These are phyloP conservation scores for Tricholomella constricta DNA, from an alignment of 768 basidiomycete genomes.

Conservation along the genomic window DNA sequence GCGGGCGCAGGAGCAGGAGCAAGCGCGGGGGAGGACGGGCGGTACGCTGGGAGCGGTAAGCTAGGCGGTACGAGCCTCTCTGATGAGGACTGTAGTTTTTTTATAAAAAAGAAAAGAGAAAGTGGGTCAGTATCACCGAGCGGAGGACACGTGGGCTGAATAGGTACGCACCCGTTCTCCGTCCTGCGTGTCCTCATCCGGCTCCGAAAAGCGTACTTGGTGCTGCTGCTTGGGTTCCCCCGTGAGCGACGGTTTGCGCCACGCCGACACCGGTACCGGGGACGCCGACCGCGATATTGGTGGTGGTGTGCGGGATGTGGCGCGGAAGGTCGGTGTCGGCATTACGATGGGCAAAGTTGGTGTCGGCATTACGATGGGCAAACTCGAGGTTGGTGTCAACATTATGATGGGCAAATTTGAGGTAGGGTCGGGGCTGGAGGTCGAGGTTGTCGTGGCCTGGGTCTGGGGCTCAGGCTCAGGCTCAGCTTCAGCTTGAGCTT, in stretches of 20 bases:
- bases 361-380: not conserved
- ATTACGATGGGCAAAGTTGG: not conserved
- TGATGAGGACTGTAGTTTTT: too few species aligned
- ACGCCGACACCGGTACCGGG: not conserved
- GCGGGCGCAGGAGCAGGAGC: too few species aligned
- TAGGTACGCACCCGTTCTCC: too few species aligned
- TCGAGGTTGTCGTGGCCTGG: conserved; percentile 3
- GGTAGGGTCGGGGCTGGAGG: conserved; percentile 1
- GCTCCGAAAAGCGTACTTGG: not conserved
- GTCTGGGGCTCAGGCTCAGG: not conserved
- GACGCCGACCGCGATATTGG: not conserved
- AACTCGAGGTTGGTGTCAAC: not conserved
- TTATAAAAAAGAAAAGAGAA: too few species aligned
- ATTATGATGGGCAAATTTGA: not conserved
- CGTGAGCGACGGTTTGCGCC: not conserved
- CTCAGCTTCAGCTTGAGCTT: too few species aligned
- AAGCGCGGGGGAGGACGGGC: too few species aligned
- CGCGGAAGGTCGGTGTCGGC: not conserved
- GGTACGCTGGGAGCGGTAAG: too few species aligned
- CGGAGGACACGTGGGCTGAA: too few species aligned
- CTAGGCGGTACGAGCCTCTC: too few species aligned
- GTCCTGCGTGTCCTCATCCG: too few species aligned
- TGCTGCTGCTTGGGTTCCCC: not conserved
- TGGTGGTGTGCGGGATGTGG: not conserved
- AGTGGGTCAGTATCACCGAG: too few species aligned